These are phyloP conservation scores for Tuber aestivum DNA, from an alignment of 495 filamentous ascomycete genomes.

Conservation along the genomic window DNA sequence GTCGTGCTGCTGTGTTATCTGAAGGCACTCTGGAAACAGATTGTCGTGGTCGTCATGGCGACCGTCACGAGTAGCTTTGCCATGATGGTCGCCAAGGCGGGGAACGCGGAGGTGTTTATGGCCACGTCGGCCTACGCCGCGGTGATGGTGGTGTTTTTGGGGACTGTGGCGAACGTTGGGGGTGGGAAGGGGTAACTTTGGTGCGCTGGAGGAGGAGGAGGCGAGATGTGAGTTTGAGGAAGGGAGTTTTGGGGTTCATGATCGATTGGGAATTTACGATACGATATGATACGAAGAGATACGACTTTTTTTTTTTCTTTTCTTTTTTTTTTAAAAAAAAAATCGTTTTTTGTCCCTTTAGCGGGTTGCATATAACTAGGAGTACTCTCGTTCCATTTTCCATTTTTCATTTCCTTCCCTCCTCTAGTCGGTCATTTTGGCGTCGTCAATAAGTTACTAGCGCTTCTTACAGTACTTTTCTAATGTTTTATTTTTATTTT, in stretches of 20 bases:
- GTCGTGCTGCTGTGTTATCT: background rate
- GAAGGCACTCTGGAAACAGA: background rate
- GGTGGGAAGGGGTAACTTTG: background rate
- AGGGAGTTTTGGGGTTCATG: background rate
- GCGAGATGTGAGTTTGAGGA: background rate
- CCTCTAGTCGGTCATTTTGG: too few relatives aligned
- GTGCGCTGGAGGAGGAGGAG: background rate
- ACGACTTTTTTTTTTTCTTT: background rate
- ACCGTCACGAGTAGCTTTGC: background rate
- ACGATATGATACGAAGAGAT: background rate
- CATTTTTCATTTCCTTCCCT: too few relatives aligned
- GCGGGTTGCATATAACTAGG: too few relatives aligned
- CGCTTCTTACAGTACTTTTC: too few relatives aligned
- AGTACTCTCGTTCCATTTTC: too few relatives aligned
- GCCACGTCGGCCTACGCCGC: background rate
- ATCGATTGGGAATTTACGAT: background rate
- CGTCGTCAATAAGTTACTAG: too few relatives aligned
- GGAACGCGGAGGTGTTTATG: background rate
- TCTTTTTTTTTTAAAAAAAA: background rate
- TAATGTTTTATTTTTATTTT: too few relatives aligned
- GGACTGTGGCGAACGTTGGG: background rate
- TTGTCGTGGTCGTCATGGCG: background rate
- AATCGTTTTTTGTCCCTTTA: too few relatives aligned
- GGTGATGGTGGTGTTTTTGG: conserved; percentile 1
- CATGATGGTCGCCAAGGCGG: background rate